Base-by-base conservation (phyloP, 805 yeast genomes). In the Candida sakaeoensis region DNA sequence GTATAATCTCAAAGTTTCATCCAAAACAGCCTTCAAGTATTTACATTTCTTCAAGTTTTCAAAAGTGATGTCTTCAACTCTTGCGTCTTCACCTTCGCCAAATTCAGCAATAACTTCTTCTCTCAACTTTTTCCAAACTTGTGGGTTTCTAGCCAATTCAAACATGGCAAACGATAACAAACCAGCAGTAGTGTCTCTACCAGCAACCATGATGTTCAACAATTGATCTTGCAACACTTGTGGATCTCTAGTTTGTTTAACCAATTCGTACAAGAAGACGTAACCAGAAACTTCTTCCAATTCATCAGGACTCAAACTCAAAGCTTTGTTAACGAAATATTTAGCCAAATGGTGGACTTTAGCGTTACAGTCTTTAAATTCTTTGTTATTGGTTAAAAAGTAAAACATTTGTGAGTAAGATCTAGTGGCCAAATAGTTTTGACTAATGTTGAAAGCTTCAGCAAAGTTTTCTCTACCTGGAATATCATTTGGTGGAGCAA, bases 191-290 rank as follows among this genome's bases (percentile, higher is more conserved):
- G 70, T 64, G 43, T 61, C 63, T 50, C 70, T 53, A 22, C 68
- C 70, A 16, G 70, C 70, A 33, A 66, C 50, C 58, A 66, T 57
- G 35, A 66, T 66, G 45, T 66, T 66, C 50, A 66, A 60, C 46
- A 63, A 56, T 47, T 66, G 72, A 47, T 66, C 72, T 44, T 58
- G 60, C 39, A 66, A 60, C 3, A 61, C 58, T 45, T 55, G 51
- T 8, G 65, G 63, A 44, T 66, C 52, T 46, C 60, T 58, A 6
- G 71, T 66, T 37, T 60, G 59, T 48, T 66, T 66, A 28, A 54
- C 68, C 49, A 65, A 61, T 45, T 65, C 72, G 43, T 65, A 65
- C 47, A 65, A 60, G 50, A 65, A 65, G 8, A 61, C 51, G 45
- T 65, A 66, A 7, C 70, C 65, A 34, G 61, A 53, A 18, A 46